phyloP scores from a whole-genome alignment of 2,329 filamentous ascomycete species.

The Podosphaera xanthii region DNA sequence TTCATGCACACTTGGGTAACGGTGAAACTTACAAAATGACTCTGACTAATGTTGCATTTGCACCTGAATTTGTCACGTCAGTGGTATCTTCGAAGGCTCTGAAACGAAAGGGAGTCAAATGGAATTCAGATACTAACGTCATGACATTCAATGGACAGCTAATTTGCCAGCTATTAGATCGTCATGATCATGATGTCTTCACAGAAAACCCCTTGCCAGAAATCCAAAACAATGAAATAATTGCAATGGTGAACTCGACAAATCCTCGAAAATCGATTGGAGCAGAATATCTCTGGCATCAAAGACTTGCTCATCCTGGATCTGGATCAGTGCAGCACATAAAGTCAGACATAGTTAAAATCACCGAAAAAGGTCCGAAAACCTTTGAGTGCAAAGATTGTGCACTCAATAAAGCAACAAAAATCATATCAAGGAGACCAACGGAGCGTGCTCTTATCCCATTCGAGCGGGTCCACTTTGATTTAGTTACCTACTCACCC shows the following conservation, averaged over 20 bases:
- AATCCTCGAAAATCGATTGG: not conserved
- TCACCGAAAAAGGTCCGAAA: not conserved
- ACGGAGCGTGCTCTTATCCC: not conserved
- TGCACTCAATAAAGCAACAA: slow-evolving; percentile 1
- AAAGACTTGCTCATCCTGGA: not conserved
- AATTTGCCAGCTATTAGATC: not conserved
- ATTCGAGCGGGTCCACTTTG: slow-evolving; percentile 1
- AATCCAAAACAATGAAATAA: not conserved
- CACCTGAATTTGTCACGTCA: not conserved
- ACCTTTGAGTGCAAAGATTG: slow-evolving; percentile 1
- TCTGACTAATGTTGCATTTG: not conserved
- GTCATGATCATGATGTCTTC: not conserved
- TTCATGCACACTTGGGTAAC: not conserved
- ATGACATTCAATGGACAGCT: not conserved
- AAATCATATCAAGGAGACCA: not conserved
- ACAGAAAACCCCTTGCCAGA: not conserved
- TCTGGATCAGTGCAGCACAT: not conserved
- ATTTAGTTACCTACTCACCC: not conserved
- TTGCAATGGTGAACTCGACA: not conserved
- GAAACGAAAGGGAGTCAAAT: not conserved
- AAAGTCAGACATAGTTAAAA: not conserved
- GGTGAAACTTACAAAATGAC: not conserved
- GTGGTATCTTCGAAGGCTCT: not conserved
- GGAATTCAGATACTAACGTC: not conserved
- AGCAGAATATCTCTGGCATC: not conserved